Evolutionary conservation across 1,139 yeast species (phyloP), one percentile per base, ranked within the genome.

Genomic region (Lodderomyces elongisporus): DNA sequence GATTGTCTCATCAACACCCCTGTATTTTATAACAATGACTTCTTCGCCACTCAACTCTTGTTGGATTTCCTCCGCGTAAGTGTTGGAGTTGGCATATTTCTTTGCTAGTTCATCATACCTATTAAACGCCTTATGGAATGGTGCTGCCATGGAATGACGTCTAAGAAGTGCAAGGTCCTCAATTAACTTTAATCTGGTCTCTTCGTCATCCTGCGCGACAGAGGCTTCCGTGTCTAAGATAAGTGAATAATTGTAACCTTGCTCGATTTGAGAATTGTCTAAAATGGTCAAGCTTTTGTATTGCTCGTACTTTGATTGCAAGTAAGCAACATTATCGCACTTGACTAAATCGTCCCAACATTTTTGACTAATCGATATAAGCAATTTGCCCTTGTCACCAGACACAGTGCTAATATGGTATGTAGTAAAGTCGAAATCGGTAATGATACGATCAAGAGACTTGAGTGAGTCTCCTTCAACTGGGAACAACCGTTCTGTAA

Each of bases 341-440:
- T 72, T 74, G 34, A 54, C 63, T 49, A 87, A 68, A 49, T 85
- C 95, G 17, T 62, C 59, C 80, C 83, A 87, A 49, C 95, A 82
- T 56, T 81, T 83, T 54, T 85, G 74, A 46, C 74, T 76, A 42
- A 87, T 66, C 14, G 94, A 83, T 28, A 87, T 63, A 43, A 83
- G 64, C 39, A 87, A 62, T 54, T 74, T 64, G 28, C 77, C 61
- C 66, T 77, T 84, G 49, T 67, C 70, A 52, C 76, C 87, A 5
- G 62, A 57, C 10, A 89, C 79, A 27, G 95, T 89, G 31, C 95
- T 82, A 43, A 93, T 69, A 59, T 89, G 97, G 61, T 84, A 88
- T 20, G 94, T 85, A 38, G 96, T 94, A 62, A 88, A 88, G 59
- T 91, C 98, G 52, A 91, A 91, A 63, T 91, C 99, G 24, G 95